phyloP scores from a whole-genome alignment of 148 eudicot genomes.

The Rhododendron henanense region DNA sequence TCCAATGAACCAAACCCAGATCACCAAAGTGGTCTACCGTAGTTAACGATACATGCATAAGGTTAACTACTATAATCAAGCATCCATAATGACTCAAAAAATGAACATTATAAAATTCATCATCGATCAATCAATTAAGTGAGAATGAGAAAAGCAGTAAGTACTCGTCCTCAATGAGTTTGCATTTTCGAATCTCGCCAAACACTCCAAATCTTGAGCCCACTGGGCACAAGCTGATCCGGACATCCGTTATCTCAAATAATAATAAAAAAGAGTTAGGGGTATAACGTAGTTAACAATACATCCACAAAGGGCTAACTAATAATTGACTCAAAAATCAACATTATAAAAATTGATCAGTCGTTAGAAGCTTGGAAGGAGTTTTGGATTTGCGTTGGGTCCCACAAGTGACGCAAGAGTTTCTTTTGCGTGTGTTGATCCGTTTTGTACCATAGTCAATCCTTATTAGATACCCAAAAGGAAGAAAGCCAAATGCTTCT shows the following conservation, averaged over 20 bases:
- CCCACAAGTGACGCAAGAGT: neutral
- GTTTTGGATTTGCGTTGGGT: neutral
- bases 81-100: neutral
- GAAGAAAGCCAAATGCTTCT: neutral
- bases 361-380: constrained; percentile 1
- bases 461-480: neutral
- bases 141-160: too few relatives aligned
- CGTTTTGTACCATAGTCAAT: neutral
- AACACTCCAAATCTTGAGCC: too few relatives aligned
- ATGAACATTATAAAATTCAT: neutral
- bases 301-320: neutral
- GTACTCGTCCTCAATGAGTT: neutral
- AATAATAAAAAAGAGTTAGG: neutral
- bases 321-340: neutral
- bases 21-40: too few relatives aligned
- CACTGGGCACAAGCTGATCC: neutral
- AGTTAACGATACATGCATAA: neutral
- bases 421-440: constrained; percentile 1
- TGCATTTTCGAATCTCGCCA: neutral
- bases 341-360: neutral
- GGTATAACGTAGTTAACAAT: neutral
- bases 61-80: neutral
- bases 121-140: neutral
- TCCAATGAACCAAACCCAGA: too few relatives aligned
- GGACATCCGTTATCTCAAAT: neutral